These are phyloP conservation scores for Castanopsis chinensis DNA, from an alignment of 306 rosid species.

Conservation along the genomic window DNA sequence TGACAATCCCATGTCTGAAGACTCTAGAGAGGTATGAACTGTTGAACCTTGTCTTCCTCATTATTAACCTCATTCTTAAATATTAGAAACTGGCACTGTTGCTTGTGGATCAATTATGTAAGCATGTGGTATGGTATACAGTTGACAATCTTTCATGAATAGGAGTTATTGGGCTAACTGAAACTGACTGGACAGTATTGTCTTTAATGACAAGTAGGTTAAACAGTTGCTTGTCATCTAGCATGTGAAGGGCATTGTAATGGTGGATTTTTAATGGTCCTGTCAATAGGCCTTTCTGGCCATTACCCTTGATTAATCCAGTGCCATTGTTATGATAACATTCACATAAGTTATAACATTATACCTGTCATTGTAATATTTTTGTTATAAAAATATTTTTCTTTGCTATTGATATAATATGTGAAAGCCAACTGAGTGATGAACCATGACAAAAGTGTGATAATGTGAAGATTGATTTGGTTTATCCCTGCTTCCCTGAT, in stretches of 20 bases:
- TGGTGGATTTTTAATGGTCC: not conserved
- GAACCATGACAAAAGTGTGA: not conserved
- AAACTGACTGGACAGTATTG: not conserved
- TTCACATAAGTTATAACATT: too few relatives aligned
- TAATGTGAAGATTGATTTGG: not conserved
- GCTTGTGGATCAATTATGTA: too few relatives aligned
- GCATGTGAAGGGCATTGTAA: not conserved
- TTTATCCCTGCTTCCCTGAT: not conserved
- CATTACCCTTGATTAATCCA: not conserved
- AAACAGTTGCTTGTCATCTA: not conserved
- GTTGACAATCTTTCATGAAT: not conserved
- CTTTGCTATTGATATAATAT: too few relatives aligned
- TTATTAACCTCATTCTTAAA: not conserved
- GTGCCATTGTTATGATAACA: not conserved
- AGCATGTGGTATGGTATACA: not conserved
- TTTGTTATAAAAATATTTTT: too few relatives aligned
- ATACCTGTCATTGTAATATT: too few relatives aligned
- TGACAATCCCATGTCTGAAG: slow-evolving; percentile 77
- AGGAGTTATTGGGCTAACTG: not conserved
- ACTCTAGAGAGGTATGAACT: slow-evolving; percentile 78
- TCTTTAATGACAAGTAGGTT: not conserved
- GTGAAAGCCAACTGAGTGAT: too few relatives aligned
- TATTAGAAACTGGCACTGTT: too few relatives aligned
- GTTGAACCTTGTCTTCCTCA: slow-evolving; percentile 16
- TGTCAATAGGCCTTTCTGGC: not conserved